phyloP scores from a whole-genome alignment of 23 red algal species.

The Agarophyton chilense region DNA sequence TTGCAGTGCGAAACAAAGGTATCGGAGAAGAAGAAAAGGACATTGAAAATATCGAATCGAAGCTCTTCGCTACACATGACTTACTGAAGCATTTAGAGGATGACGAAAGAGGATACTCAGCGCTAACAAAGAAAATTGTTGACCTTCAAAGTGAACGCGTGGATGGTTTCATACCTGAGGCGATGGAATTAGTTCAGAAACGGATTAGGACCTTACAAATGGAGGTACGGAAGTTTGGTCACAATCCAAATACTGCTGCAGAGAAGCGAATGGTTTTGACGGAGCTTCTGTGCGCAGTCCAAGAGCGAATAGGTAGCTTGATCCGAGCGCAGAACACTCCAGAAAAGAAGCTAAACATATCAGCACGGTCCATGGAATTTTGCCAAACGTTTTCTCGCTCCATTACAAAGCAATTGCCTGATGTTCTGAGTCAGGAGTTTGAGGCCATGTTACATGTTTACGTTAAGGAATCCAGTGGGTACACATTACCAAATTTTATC shows the following conservation, averaged over 20 bases:
- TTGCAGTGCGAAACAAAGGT: constrained; percentile 46
- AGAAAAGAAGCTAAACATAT: constrained; percentile 1
- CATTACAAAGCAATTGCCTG: constrained; percentile 15
- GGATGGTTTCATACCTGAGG: constrained; percentile 6
- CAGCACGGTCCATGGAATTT: constrained; percentile 17
- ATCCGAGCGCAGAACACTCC: not conserved
- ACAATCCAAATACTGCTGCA: not conserved
- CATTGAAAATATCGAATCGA: constrained; percentile 19
- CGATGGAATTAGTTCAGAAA: not conserved
- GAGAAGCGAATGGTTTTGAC: constrained; percentile 6
- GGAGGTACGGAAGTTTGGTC: not conserved
- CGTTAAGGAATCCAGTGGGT: constrained; percentile 24
- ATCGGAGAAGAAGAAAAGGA: constrained; percentile 2
- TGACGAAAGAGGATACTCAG: not conserved
- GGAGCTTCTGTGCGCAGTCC: not conserved
- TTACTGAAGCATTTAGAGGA: constrained; percentile 5
- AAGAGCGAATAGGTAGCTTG: not conserved
- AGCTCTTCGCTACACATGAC: constrained; percentile 23
- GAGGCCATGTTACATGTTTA: not conserved
- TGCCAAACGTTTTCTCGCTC: no score
- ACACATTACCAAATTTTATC: constrained; percentile 36
- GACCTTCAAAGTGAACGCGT: constrained; percentile 21
- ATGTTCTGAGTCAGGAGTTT: constrained; percentile 13
- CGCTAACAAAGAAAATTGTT: constrained; percentile 12
- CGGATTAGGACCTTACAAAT: not conserved